A percentile compares a stretch with the other conserved stretches of the same genome.
Evolutionary conservation across 2,329 filamentous ascomycete species (phyloP).

Genomic region (Leptographium radiaticola): DNA sequence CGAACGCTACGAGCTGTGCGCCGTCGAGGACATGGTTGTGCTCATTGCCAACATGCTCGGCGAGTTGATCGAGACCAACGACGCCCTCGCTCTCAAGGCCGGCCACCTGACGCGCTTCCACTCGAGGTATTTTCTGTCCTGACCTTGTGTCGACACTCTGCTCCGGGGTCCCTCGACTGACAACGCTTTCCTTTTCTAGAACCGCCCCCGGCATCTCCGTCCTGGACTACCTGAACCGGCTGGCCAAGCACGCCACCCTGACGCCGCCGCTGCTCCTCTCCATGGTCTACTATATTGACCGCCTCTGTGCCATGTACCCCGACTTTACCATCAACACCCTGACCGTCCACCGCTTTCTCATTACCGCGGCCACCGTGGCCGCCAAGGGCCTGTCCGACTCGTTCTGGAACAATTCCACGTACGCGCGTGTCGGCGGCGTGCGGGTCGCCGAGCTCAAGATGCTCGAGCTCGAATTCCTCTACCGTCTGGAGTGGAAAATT

Average conservation of each 20-base stretch:
- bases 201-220: conserved; percentile 84
- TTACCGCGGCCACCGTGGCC: conserved; percentile 88
- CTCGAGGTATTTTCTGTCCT: conserved; percentile 53
- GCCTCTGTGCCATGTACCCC: conserved; percentile 79
- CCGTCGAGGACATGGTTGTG: conserved; percentile 75
- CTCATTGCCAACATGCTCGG: conserved; percentile 91
- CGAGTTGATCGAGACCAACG: conserved; percentile 88
- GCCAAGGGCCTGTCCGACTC: conserved; percentile 92
- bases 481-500: conserved; percentile 90
- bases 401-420: conserved; percentile 97
- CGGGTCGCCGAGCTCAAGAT: conserved; percentile 80
- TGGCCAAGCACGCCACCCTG: conserved; percentile 87
- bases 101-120: conserved; percentile 89
- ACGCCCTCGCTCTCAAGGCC: conserved; percentile 70
- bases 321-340: conserved; percentile 94
- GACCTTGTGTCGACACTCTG: background rate
- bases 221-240: conserved; percentile 78
- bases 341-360: conserved; percentile 93
- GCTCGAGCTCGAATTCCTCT: conserved; percentile 85
- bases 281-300: conserved; percentile 98
- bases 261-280: conserved; percentile 89
- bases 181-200: conserved; percentile 17
- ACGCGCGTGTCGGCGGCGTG: conserved; percentile 86
- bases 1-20: conserved; percentile 65
- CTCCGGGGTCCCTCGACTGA: too few relatives aligned